Conservation (phyloP, 2,329 filamentous ascomycete species). For the Fusarium sp. region DNA sequence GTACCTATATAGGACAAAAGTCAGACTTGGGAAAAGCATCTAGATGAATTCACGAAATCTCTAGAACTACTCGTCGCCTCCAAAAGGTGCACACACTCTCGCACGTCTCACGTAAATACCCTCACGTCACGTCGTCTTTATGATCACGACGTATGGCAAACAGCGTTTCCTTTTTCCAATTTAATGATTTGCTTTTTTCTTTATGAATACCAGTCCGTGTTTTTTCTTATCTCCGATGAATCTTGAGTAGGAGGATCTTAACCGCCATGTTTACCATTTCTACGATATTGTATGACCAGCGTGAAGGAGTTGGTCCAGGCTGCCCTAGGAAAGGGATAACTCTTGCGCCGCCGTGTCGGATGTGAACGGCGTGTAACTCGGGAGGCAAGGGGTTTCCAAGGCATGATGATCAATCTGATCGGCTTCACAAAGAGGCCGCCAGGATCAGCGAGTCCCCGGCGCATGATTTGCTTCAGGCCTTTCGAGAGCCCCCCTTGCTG, state of each 20-base stretch:
- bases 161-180: neutral
- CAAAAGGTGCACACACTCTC: conserved; percentile 6
- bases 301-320: conserved; percentile 19
- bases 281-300: conserved; percentile 15
- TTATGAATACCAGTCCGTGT: conserved; percentile 20
- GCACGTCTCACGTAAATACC: conserved; percentile 26
- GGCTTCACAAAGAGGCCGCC: neutral
- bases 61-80: conserved; percentile 10
- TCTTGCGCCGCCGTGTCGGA: conserved; percentile 6
- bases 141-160: conserved; percentile 24
- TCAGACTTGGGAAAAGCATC: conserved; percentile 13
- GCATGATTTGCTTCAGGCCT: conserved; percentile 2
- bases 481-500: neutral
- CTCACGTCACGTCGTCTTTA: neutral
- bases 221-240: conserved; percentile 1
- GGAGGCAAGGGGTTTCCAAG: conserved; percentile 3
- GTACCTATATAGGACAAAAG: conserved; percentile 21
- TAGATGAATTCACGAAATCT: conserved; percentile 7
- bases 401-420: neutral
- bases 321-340: neutral
- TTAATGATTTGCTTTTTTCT: conserved; percentile 23
- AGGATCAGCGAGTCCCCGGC: neutral
- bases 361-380: conserved; percentile 11
- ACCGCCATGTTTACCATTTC: conserved; percentile 10
- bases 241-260: conserved; percentile 4